Conservation (phyloP, 169 alveolate genomes). For the Plasmodium inui region DNA sequence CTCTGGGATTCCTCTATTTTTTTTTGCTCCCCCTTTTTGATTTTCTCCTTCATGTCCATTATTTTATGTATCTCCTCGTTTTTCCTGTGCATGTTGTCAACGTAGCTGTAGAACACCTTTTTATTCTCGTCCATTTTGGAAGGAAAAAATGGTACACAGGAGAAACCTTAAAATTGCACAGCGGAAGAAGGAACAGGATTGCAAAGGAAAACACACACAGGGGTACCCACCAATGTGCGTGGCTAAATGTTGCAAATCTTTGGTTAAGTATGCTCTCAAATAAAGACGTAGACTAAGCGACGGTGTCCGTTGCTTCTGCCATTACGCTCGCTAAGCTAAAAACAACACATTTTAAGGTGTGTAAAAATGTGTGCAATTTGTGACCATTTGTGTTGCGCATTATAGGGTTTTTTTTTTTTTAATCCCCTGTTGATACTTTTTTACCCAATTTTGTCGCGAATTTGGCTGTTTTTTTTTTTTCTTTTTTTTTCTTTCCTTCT, state of each 20-base stretch:
- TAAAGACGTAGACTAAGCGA: neutral
- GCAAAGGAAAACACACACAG: neutral
- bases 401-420: neutral
- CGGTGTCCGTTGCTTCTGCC: neutral
- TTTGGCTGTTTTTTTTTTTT: neutral
- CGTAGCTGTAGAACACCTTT: constrained; percentile 52
- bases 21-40: constrained; percentile 48
- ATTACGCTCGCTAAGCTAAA: neutral
- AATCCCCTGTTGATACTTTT: neutral
- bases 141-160: neutral
- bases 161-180: neutral
- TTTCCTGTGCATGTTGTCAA: constrained; percentile 65
- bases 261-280: neutral
- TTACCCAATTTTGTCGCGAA: neutral
- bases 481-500: neutral
- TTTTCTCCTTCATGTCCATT: constrained; percentile 30
- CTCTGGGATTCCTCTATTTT: constrained; percentile 59
- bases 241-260: constrained; percentile 1
- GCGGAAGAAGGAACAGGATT: neutral
- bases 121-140: constrained; percentile 64
- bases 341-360: neutral
- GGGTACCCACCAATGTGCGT: neutral
- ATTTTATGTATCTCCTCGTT: constrained; percentile 53
- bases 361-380: neutral
- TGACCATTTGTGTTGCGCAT: neutral